Percentiles rank a stretch among this genome's conserved stretches.
Evolutionary conservation across 495 filamentous ascomycete species (phyloP).

Genomic region (Aspergillus homomorphus): DNA sequence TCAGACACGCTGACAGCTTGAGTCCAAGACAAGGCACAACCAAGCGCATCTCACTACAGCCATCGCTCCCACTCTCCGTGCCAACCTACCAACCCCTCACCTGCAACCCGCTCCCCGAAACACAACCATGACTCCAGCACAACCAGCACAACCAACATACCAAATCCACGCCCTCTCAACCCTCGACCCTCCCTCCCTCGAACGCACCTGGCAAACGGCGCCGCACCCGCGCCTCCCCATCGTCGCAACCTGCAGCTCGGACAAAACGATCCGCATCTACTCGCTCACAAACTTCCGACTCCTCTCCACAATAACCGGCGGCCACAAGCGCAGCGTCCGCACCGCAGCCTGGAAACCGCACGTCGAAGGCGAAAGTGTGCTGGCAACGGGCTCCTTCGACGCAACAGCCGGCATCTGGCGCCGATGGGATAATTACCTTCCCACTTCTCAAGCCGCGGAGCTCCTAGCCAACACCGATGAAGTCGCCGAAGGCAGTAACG

Average conservation of each 20-base stretch:
- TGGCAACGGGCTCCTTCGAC: conserved; percentile 93
- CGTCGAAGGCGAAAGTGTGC: conserved; percentile 59
- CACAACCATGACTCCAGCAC: too few species aligned
- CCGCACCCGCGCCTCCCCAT: conserved; percentile 86
- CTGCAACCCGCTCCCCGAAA: conserved; percentile 20
- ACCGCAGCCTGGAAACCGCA: conserved; percentile 81
- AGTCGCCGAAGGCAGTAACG: conserved; percentile 18
- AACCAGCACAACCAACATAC: background rate
- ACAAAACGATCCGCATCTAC: conserved; percentile 83
- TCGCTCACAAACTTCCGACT: conserved; percentile 75
- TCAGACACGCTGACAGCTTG: too few species aligned
- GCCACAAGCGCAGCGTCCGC: conserved; percentile 84
- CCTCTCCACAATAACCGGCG: conserved; percentile 75
- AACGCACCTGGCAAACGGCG: conserved; percentile 80
- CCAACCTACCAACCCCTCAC: conserved; percentile 9
- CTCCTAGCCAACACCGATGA: too few species aligned
- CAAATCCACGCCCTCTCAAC: conserved; percentile 25
- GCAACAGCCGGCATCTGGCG: conserved; percentile 86
- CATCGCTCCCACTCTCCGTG: too few species aligned
- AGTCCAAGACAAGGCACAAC: background rate
- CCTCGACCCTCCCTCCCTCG: conserved; percentile 58
- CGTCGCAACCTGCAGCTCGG: conserved; percentile 81
- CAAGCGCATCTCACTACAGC: too few species aligned
- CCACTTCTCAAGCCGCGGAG: too few species aligned
- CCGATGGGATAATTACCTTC: conserved; percentile 51